These are phyloP conservation scores for Lophiostoma macrostomum DNA, from an alignment of 495 filamentous ascomycete species.

Conservation along the genomic window DNA sequence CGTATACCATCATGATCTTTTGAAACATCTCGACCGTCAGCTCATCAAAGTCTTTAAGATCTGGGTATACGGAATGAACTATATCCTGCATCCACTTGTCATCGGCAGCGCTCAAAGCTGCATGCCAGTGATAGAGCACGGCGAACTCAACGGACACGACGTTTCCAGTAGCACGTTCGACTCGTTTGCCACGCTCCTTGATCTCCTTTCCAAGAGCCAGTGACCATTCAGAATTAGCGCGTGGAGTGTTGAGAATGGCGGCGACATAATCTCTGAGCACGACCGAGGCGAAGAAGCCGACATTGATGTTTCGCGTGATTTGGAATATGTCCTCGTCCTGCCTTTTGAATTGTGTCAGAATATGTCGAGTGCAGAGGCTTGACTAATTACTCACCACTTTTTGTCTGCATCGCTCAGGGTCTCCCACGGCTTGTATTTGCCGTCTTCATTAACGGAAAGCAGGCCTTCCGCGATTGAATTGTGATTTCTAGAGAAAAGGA, in stretches of 20 bases:
- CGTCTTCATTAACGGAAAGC: conserved; percentile 33
- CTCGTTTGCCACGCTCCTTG: conserved; percentile 26
- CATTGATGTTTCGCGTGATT: conserved; percentile 38
- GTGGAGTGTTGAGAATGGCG: conserved; percentile 38
- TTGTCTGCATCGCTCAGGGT: conserved; percentile 24
- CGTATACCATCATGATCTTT: conserved; percentile 52
- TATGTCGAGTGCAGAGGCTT: not conserved
- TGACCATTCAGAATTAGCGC: conserved; percentile 37
- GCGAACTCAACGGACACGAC: conserved; percentile 40
- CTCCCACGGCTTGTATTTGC: conserved; percentile 36
- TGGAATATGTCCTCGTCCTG: conserved; percentile 41
- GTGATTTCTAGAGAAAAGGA: conserved; percentile 39
- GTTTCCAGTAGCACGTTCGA: conserved; percentile 37
- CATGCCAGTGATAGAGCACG: conserved; percentile 40
- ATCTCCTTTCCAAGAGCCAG: conserved; percentile 37
- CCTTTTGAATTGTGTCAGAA: conserved; percentile 16
- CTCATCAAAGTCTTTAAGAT: conserved; percentile 39
- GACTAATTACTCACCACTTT: conserved; percentile 22
- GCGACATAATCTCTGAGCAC: conserved; percentile 38
- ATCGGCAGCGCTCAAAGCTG: conserved; percentile 36
- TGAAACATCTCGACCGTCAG: conserved; percentile 53
- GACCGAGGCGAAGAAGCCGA: conserved; percentile 37
- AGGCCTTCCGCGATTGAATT: conserved; percentile 34
- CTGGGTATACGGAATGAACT: conserved; percentile 20
- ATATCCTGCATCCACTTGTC: conserved; percentile 38